These are phyloP conservation scores for Pythium utonaiense DNA, from an alignment of 352 stramenopile genomes.

Conservation along the genomic window DNA sequence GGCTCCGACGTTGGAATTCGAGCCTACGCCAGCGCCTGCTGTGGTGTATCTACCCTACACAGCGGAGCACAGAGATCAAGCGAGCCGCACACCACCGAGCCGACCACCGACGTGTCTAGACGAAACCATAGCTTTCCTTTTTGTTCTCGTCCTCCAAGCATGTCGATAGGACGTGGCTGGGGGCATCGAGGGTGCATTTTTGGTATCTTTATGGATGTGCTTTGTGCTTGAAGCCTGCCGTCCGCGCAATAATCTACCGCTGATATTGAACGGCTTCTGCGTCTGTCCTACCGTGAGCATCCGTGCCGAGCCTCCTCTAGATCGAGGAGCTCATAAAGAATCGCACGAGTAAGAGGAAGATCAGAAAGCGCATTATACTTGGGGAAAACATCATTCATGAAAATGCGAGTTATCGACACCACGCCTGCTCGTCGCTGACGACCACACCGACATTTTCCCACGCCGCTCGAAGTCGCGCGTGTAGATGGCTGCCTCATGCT, in stretches of 20 bases:
- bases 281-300: no score
- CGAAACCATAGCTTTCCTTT: neutral
- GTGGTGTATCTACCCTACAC: neutral
- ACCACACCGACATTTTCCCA: neutral
- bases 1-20: constrained; percentile 19
- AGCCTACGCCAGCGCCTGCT: neutral
- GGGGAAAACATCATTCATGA: constrained; percentile 19
- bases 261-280: neutral
- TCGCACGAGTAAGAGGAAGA: neutral
- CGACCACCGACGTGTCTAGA: neutral
- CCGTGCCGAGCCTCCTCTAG: no score
- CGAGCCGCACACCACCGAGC: neutral
- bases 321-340: neutral
- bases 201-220: constrained; percentile 25
- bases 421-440: neutral
- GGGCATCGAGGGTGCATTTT: constrained; percentile 13
- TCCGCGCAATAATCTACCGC: constrained; percentile 16
- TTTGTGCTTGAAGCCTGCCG: neutral
- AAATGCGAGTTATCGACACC: constrained; percentile 10
- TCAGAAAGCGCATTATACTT: neutral
- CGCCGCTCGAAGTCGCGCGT: neutral
- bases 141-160: constrained; percentile 4
- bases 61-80: neutral
- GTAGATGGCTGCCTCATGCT: neutral
- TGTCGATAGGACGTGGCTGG: neutral